phyloP scores from a whole-genome alignment of 2,329 filamentous ascomycete genomes.

The Neonectria neomacrospora region DNA sequence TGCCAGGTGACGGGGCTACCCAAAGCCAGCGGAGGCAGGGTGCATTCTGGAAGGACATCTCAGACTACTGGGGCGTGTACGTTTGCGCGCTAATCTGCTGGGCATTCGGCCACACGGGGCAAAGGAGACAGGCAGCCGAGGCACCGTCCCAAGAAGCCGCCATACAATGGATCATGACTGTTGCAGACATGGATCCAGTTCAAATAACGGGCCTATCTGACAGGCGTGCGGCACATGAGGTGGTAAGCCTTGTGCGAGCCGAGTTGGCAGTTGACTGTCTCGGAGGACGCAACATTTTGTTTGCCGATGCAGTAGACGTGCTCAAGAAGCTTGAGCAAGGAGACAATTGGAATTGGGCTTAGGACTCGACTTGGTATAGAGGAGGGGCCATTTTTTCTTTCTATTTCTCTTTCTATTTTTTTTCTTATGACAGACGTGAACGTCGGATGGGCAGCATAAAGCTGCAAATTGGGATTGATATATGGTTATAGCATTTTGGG shows the following conservation, averaged over 20 bases:
- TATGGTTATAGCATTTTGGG: not conserved
- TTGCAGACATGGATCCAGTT: slow-evolving; percentile 54
- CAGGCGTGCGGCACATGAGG: slow-evolving; percentile 55
- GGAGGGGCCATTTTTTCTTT: slow-evolving; percentile 1
- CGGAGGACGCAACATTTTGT: slow-evolving; percentile 60
- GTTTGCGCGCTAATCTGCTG: slow-evolving; percentile 69
- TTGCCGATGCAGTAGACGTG: slow-evolving; percentile 64
- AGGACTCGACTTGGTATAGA: slow-evolving; percentile 11
- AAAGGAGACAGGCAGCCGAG: slow-evolving; percentile 32
- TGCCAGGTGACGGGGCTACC: slow-evolving; percentile 12
- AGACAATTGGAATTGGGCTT: slow-evolving; percentile 48
- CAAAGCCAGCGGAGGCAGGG: slow-evolving; percentile 20
- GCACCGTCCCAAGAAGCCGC: slow-evolving; percentile 45
- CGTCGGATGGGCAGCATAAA: not conserved
- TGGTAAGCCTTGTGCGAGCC: slow-evolving; percentile 61
- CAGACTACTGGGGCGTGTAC: slow-evolving; percentile 67
- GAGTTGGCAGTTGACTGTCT: slow-evolving; percentile 61
- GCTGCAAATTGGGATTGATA: slow-evolving; percentile 11
- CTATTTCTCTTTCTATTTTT: slow-evolving; percentile 6
- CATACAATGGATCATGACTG: slow-evolving; percentile 52
- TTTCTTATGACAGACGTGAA: not conserved
- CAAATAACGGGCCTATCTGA: slow-evolving; percentile 53
- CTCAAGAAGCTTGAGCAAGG: slow-evolving; percentile 63
- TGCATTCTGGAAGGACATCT: slow-evolving; percentile 52
- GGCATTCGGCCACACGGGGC: slow-evolving; percentile 59